Percentiles rank a stretch among this genome's conserved stretches.
These are phyloP conservation scores for Fusarium pseudograminearum DNA, from an alignment of 2,329 filamentous ascomycete species.

Conservation along the genomic window DNA sequence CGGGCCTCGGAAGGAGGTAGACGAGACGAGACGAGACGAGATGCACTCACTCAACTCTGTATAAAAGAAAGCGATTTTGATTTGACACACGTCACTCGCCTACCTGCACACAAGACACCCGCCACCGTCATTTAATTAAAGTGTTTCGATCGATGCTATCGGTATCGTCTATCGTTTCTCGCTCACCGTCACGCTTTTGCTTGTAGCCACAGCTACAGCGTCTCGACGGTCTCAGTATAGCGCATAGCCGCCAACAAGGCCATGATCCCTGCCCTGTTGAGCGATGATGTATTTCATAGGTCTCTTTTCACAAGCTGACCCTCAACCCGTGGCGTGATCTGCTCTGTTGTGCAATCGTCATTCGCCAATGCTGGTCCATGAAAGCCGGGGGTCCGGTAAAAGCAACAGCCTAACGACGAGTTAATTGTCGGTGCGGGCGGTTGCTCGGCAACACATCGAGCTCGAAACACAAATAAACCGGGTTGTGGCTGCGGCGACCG, in stretches of 20 bases:
- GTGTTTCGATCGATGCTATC: conserved; percentile 8
- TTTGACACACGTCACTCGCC: conserved; percentile 37
- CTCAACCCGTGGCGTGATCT: conserved; percentile 44
- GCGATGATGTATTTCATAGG: conserved; percentile 41
- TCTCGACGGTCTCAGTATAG: conserved; percentile 25
- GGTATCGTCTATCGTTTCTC: conserved; percentile 1
- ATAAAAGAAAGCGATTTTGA: conserved; percentile 50
- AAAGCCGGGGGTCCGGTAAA: conserved; percentile 24
- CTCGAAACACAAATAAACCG: conserved; percentile 48
- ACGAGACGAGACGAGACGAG: conserved; percentile 28
- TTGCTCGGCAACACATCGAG: conserved; percentile 44
- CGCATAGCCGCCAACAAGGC: conserved; percentile 34
- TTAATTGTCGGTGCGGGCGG: conserved; percentile 29
- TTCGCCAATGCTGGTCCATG: conserved; percentile 35
- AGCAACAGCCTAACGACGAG: conserved; percentile 25
- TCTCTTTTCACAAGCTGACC: conserved; percentile 26
- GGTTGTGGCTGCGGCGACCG: conserved; percentile 28
- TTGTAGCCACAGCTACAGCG: conserved; percentile 12
- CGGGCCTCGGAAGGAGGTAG: conserved; percentile 29
- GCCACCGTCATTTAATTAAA: not conserved
- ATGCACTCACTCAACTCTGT: conserved; percentile 46
- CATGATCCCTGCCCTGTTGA: conserved; percentile 34
- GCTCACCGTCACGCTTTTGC: conserved; percentile 25
- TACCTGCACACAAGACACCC: not conserved
- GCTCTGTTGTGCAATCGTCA: conserved; percentile 41